Evolutionary conservation across 2,329 filamentous ascomycete genomes (phyloP).

Genomic region (Aureobasidium subglaciale): DNA sequence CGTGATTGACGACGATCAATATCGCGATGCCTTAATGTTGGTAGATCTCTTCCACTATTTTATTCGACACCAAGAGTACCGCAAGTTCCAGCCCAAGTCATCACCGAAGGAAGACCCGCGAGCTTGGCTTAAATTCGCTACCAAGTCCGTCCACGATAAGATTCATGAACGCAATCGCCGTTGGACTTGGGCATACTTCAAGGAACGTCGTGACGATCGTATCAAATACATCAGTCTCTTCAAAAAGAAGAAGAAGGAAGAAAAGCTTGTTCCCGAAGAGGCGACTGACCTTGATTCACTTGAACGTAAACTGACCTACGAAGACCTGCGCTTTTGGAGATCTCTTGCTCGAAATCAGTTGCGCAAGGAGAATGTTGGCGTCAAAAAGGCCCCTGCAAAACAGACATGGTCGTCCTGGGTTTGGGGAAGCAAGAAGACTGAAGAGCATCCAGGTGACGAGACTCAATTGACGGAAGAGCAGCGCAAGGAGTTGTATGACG

Average conservation of each 20-base stretch:
- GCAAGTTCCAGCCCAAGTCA: slow-evolving; percentile 80
- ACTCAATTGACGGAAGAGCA: slow-evolving; percentile 91
- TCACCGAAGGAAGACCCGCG: slow-evolving; percentile 81
- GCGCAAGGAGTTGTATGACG: slow-evolving; percentile 90
- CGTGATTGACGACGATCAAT: slow-evolving; percentile 95
- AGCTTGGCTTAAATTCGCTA: slow-evolving; percentile 90
- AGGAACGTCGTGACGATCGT: slow-evolving; percentile 83
- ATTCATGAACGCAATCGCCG: slow-evolving; percentile 89
- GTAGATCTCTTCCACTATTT: slow-evolving; percentile 98
- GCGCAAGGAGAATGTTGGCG: slow-evolving; percentile 85
- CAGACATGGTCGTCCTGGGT: slow-evolving; percentile 90
- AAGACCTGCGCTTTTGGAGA: slow-evolving; percentile 95
- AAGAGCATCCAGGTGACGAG: slow-evolving; percentile 62
- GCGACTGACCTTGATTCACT: slow-evolving; percentile 64
- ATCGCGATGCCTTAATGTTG: slow-evolving; percentile 95
- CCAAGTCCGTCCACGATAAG: slow-evolving; percentile 79
- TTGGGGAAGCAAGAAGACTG: slow-evolving; percentile 65
- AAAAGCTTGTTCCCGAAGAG: slow-evolving; percentile 61
- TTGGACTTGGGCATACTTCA: slow-evolving; percentile 96
- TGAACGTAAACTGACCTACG: slow-evolving; percentile 84
- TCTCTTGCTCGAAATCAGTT: slow-evolving; percentile 90
- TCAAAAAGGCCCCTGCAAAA: slow-evolving; percentile 65
- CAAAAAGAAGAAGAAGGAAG: slow-evolving; percentile 78
- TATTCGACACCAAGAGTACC: slow-evolving; percentile 94
- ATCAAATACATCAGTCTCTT: slow-evolving; percentile 86